phyloP scores from a whole-genome alignment of 805 yeast genomes.

The Millerozyma miso region DNA sequence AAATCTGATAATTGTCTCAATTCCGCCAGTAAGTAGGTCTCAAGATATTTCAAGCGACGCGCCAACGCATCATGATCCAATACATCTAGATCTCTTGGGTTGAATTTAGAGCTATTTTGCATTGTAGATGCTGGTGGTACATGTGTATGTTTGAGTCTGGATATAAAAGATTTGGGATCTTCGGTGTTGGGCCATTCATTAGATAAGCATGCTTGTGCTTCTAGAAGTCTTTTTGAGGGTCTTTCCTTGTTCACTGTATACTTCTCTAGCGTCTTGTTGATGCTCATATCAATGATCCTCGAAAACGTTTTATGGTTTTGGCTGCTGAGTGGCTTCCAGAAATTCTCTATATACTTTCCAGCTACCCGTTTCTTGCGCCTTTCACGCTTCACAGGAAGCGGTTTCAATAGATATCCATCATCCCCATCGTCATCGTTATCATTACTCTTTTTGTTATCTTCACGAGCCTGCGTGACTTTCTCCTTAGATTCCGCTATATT shows the following conservation, averaged over 20 bases:
- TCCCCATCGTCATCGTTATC: too few relatives aligned
- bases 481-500: neutral
- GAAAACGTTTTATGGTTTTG: constrained; percentile 13
- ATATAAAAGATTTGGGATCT: constrained; percentile 17
- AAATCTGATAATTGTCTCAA: constrained; percentile 32
- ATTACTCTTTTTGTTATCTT: neutral
- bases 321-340: constrained; percentile 27
- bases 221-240: constrained; percentile 12
- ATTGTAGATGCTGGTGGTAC: constrained; percentile 26
- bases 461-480: neutral
- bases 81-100: constrained; percentile 11
- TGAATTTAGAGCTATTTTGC: constrained; percentile 12
- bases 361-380: constrained; percentile 14
- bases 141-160: constrained; percentile 22
- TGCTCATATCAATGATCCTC: constrained; percentile 22
- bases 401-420: constrained; percentile 6
- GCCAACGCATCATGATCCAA: constrained; percentile 22
- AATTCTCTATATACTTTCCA: constrained; percentile 21
- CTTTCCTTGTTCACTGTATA: constrained; percentile 8
- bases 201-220: constrained; percentile 20
- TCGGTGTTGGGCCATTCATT: constrained; percentile 21
- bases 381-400: constrained; percentile 8
- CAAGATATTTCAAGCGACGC: constrained; percentile 24
- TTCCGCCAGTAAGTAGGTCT: constrained; percentile 39
- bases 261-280: constrained; percentile 22